Evolutionary conservation across 2,329 filamentous ascomycete genomes (phyloP).

Genomic region (Colletotrichum sp.): DNA sequence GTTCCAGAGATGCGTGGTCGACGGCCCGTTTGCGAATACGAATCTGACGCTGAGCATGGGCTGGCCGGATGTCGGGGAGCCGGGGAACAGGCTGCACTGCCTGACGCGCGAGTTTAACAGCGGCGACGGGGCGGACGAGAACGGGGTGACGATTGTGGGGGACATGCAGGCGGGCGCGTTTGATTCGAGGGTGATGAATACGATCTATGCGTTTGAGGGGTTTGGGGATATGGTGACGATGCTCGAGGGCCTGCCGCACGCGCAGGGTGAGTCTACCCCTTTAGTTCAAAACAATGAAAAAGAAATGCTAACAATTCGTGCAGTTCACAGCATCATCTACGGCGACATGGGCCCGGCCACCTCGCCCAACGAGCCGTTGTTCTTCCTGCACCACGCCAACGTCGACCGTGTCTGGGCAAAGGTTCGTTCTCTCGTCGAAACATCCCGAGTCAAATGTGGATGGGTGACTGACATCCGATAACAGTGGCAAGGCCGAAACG

Average conservation of each 20-base stretch:
- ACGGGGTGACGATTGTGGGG: conserved; percentile 19
- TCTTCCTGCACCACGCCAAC: conserved; percentile 33
- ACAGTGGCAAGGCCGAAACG: conserved; percentile 25
- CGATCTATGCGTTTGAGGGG: conserved; percentile 20
- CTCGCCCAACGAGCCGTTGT: conserved; percentile 31
- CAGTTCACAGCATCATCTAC: conserved; percentile 24
- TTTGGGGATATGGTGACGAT: conserved; percentile 16
- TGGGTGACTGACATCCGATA: background rate
- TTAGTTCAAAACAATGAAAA: no score
- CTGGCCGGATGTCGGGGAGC: conserved; percentile 21
- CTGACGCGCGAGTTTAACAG: conserved; percentile 25
- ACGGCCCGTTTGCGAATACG: conserved; percentile 26
- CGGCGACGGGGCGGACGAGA: conserved; percentile 7
- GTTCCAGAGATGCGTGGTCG: conserved; percentile 25
- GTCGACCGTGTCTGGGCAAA: conserved; percentile 31
- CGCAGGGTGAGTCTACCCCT: conserved; percentile 9
- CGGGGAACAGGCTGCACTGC: conserved; percentile 22
- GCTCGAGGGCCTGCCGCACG: conserved; percentile 24
- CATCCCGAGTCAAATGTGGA: background rate
- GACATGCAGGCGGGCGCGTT: conserved; percentile 23
- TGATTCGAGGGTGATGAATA: conserved; percentile 17
- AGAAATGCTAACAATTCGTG: background rate
- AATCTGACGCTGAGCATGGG: conserved; percentile 22
- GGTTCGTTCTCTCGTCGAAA: background rate
- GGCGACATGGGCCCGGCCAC: conserved; percentile 30